phyloP scores from a whole-genome alignment of 768 basidiomycete genomes.

The Saitozyma podzolica region DNA sequence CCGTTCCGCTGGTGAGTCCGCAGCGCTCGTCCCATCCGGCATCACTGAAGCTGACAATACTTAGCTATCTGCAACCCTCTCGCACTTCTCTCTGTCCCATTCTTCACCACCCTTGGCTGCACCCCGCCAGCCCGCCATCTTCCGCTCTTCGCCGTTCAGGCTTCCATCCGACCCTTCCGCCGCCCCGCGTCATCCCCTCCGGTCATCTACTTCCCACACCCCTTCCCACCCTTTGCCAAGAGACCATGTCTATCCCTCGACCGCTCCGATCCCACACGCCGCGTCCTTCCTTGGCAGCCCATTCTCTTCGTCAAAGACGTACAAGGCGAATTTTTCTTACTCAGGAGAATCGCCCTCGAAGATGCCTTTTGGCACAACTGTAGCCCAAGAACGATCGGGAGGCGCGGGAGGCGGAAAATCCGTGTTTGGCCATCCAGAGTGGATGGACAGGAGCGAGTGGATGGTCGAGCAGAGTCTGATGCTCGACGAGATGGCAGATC shows the following conservation, averaged over 20 bases:
- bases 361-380: no score
- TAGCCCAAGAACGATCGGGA: not conserved
- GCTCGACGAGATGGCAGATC: no score
- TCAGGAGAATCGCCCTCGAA: no score
- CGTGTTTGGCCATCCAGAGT: conserved; percentile 8
- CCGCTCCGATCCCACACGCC: conserved; percentile 37
- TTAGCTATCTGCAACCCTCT: conserved; percentile 37
- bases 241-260: conserved; percentile 24
- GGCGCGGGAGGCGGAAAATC: no score
- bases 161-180: no score
- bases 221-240: no score
- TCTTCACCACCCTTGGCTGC: not conserved
- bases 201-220: no score
- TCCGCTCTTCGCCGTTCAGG: no score
- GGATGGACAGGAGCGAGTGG: conserved; percentile 34
- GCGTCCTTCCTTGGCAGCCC: conserved; percentile 44
- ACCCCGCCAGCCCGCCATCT: no score
- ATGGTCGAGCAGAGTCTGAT: conserved; percentile 11
- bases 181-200: no score
- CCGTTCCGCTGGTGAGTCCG: conserved; percentile 46
- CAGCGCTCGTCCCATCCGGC: conserved; percentile 3
- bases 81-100: conserved; percentile 40
- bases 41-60: conserved; percentile 2
- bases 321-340: no score
- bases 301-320: conserved; percentile 25